Percentiles rank a stretch among this genome's conserved stretches.
Evolutionary conservation across 768 basidiomycete genomes (phyloP).

Genomic region (Agaricus sinodeliciosus): DNA sequence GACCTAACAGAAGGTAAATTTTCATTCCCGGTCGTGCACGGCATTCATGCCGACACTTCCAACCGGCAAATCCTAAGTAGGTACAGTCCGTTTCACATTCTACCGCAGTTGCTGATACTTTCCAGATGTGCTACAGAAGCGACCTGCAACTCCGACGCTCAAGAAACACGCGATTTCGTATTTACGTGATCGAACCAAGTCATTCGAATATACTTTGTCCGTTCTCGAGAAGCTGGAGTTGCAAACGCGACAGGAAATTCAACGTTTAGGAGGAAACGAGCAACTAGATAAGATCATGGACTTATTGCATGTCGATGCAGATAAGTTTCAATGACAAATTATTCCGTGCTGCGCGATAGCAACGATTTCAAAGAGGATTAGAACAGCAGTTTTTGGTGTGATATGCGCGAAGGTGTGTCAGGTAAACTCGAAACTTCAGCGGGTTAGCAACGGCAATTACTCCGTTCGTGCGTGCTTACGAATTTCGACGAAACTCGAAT

Average conservation of each 20-base stretch:
- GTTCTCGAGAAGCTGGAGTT: conserved; percentile 62
- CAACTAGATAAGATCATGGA: conserved; percentile 54
- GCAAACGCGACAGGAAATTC: conserved; percentile 66
- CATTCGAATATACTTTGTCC: conserved; percentile 79
- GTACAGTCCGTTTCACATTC: conserved; percentile 20
- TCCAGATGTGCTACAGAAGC: conserved; percentile 83
- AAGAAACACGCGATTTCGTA: conserved; percentile 80
- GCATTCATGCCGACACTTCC: conserved; percentile 68
- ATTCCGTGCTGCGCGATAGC: not conserved
- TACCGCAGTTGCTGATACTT: not conserved
- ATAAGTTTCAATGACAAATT: not conserved
- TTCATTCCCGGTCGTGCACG: conserved; percentile 92
- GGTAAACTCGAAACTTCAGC: not conserved
- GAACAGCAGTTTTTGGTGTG: not conserved
- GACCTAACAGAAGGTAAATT: conserved; percentile 97
- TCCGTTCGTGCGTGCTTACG: too few relatives aligned
- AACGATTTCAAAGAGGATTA: too few relatives aligned
- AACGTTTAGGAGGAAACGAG: conserved; percentile 69
- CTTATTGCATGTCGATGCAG: conserved; percentile 35
- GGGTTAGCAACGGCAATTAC: not conserved
- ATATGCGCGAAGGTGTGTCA: not conserved
- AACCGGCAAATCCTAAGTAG: conserved; percentile 82
- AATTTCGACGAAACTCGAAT: not conserved
- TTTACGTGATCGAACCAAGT: conserved; percentile 66
- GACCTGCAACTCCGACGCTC: conserved; percentile 72